A percentile compares a stretch with the other conserved stretches of the same genome.
Evolutionary conservation across 257 asterid species (phyloP).

Genomic region (Petrea volubilis): DNA sequence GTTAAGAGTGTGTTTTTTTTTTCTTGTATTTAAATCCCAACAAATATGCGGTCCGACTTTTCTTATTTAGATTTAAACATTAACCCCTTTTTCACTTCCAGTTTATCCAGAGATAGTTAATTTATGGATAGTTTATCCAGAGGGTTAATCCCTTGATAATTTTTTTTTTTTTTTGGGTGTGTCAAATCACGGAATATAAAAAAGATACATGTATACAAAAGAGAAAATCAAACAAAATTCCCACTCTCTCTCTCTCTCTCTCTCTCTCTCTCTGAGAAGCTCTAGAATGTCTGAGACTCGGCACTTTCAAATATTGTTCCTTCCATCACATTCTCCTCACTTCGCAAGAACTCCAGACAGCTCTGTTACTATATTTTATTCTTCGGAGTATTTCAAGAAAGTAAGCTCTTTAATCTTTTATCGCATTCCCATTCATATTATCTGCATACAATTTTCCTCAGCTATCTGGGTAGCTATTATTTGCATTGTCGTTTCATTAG

Average conservation of each 20-base stretch:
- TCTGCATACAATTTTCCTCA: neutral
- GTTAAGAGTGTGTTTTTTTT: no score
- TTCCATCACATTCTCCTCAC: neutral
- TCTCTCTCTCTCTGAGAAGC: conserved; percentile 33
- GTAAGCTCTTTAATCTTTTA: conserved; percentile 24
- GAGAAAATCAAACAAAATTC: neutral
- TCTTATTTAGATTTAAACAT: no score
- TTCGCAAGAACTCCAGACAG: neutral
- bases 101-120: neutral
- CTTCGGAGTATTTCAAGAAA: neutral
- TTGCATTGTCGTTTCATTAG: neutral
- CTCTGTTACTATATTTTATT: neutral
- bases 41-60: no score
- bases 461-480: neutral
- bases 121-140: no score
- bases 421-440: neutral
- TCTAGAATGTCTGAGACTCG: conserved; percentile 38
- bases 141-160: no score
- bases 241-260: neutral
- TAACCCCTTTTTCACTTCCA: neutral
- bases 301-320: conserved; percentile 18
- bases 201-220: neutral
- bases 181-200: no score
- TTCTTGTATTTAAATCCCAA: no score
- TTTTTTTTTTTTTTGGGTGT: no score